Base-by-base conservation (phyloP, 192 early-diverging fungal species). In the Powellomyces hirtus region DNA sequence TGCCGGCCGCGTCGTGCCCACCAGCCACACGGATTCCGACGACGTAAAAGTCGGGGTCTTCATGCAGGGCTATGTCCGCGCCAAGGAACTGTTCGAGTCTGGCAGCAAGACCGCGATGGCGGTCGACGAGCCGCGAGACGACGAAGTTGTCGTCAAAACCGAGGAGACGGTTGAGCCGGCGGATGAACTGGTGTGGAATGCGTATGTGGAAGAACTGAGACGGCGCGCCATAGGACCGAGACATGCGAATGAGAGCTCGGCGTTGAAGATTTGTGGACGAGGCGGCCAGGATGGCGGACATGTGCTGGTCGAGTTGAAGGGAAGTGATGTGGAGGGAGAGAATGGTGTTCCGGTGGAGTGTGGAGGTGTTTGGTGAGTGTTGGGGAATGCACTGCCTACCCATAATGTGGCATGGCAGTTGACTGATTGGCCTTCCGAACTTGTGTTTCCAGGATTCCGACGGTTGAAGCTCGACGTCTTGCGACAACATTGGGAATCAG, bases 301-400 rank as follows among this genome's bases (percentile, higher is more conserved):
- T 60, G 42, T 44, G 3, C n/a, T 69, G 8, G 55, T 69, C 11
- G 31, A 35, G 8, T 27, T 69, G 42, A 59, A 46, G 46, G 67
- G 56, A 11, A 55, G 50, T n/a, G 67, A 69, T 33, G 42, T 44
- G 4, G 67, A 69, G 49, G 67, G 57, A 1, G 67, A 69, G 14
- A 35, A 26, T 35, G 38, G 58, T 8, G 67, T 69, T 4, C 67
- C 67, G 7, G 57, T 50, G 14, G 38, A 69, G 35, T 59, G 55
- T 50, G 67, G 42, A 29, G 67, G 67, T 18, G 57, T 69, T 0
- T 69, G 67, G 67, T 69, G 60, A 30, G 55, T 22, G 18, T n/a
- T 50, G 24, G 18, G 27, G 20, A 8, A 50, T 64, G n/a, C 40
- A 42, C 10, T 42, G 40, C 40, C 8, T 42, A 13, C 18, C 40